These are phyloP conservation scores for Aspergillus bertholletiae DNA, from an alignment of 495 filamentous ascomycete species.

Conservation along the genomic window DNA sequence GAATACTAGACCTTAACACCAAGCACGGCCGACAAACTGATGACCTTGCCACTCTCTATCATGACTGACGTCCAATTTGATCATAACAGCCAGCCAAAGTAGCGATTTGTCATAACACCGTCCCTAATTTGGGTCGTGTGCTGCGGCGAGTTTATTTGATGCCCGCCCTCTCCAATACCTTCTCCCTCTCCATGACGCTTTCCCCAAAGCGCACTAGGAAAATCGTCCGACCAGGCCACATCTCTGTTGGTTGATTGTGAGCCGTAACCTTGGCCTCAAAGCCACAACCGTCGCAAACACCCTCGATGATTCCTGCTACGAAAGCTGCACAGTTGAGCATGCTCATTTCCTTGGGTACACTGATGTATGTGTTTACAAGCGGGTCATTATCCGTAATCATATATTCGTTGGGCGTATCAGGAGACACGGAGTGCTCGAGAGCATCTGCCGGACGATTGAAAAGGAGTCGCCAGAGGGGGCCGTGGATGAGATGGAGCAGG, in stretches of 20 bases:
- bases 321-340: constrained; percentile 95
- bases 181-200: constrained; percentile 88
- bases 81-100: background rate
- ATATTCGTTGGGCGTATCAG: constrained; percentile 84
- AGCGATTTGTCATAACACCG: background rate
- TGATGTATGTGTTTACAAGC: constrained; percentile 88
- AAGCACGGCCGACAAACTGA: background rate
- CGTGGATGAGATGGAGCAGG: constrained; percentile 91
- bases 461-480: constrained; percentile 84
- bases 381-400: constrained; percentile 99
- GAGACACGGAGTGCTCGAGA: constrained; percentile 81
- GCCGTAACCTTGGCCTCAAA: constrained; percentile 88
- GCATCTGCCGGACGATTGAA: constrained; percentile 87
- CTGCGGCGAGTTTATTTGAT: constrained; percentile 33
- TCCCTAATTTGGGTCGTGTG: background rate
- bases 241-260: constrained; percentile 76
- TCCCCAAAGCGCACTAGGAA: constrained; percentile 89
- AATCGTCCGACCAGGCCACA: constrained; percentile 95
- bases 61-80: background rate
- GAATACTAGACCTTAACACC: background rate
- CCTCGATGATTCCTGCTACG: constrained; percentile 93
- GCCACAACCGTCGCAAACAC: constrained; percentile 86
- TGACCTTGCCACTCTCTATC: background rate
- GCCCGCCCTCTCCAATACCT: constrained; percentile 51
- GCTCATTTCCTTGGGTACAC: constrained; percentile 89